phyloP scores from a whole-genome alignment of 306 rosid species.

The Lathyrus oleraceus region DNA sequence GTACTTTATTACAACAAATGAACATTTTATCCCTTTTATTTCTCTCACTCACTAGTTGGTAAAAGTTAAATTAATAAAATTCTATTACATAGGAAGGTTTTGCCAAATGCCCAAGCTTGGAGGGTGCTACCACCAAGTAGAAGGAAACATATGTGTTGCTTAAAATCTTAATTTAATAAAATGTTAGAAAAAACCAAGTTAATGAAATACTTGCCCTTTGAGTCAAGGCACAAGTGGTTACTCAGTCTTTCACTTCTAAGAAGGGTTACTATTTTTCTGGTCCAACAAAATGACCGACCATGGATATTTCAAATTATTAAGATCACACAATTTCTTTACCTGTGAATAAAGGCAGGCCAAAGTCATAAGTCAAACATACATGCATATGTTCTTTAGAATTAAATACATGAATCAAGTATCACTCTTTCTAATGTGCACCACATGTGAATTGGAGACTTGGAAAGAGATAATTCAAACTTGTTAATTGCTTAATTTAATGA shows the following conservation, averaged over 20 bases:
- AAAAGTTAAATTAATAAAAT: no score
- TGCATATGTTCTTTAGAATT: not conserved
- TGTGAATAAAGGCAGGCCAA: constrained; percentile 27
- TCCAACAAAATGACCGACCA: constrained; percentile 35
- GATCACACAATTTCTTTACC: constrained; percentile 26
- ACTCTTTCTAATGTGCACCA: constrained; percentile 11
- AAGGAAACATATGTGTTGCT: not conserved
- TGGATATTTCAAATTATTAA: not conserved
- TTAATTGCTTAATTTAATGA: not conserved
- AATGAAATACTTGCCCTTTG: constrained; percentile 24
- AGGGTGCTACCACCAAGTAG: not conserved
- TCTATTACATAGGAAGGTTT: no score
- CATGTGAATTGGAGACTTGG: not conserved
- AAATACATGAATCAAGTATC: not conserved
- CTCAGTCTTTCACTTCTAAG: constrained; percentile 13
- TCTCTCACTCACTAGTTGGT: no score
- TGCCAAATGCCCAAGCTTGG: constrained; percentile 31
- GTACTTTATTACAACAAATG: no score
- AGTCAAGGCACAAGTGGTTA: constrained; percentile 11
- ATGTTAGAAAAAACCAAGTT: not conserved
- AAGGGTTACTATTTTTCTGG: constrained; percentile 11
- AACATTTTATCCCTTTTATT: no score
- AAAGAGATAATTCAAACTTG: not conserved
- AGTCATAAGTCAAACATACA: constrained; percentile 4
- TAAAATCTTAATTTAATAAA: constrained; percentile 1